These are phyloP conservation scores for Sugiyamaella xylanicola DNA, from an alignment of 1,139 yeast genomes.

Conservation along the genomic window DNA sequence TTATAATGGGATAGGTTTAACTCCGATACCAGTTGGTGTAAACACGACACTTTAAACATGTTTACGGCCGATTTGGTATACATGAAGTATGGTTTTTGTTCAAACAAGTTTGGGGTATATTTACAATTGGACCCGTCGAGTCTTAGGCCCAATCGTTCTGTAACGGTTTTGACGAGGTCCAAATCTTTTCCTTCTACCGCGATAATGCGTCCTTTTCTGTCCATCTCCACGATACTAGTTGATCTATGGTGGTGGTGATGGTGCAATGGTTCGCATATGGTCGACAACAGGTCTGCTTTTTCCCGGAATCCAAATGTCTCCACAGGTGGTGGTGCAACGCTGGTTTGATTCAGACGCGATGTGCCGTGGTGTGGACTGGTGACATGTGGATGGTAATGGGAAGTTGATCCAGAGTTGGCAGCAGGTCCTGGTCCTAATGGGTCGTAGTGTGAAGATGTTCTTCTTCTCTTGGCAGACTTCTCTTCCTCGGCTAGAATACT, in stretches of 20 bases:
- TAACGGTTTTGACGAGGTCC: conserved; percentile 28
- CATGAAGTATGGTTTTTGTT: conserved; percentile 29
- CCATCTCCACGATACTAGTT: conserved; percentile 14
- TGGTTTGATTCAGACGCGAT: conserved; percentile 1
- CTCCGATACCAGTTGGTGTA: conserved; percentile 35
- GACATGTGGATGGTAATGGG: conserved; percentile 32
- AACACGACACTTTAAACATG: conserved; percentile 37
- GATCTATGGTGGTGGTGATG: conserved; percentile 19
- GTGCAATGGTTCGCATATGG: conserved; percentile 32
- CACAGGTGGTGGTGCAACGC: conserved; percentile 13
- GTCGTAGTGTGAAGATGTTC: conserved; percentile 39
- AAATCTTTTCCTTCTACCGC: conserved; percentile 37
- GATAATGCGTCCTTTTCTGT: conserved; percentile 26
- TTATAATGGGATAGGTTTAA: conserved; percentile 22
- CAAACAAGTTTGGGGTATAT: conserved; percentile 21
- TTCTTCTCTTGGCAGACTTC: conserved; percentile 30
- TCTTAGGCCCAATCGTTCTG: conserved; percentile 25
- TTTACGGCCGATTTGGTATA: conserved; percentile 32
- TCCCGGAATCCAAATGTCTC: conserved; percentile 28
- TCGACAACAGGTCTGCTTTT: conserved; percentile 36
- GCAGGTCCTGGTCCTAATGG: conserved; percentile 31
- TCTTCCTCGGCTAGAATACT: conserved; percentile 28
- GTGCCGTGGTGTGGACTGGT: conserved; percentile 24
- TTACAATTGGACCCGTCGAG: conserved; percentile 26
- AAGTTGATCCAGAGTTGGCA: conserved; percentile 1